Evolutionary conservation across 2,329 filamentous ascomycete species (phyloP).

Genomic region (Colletotrichum sp.): DNA sequence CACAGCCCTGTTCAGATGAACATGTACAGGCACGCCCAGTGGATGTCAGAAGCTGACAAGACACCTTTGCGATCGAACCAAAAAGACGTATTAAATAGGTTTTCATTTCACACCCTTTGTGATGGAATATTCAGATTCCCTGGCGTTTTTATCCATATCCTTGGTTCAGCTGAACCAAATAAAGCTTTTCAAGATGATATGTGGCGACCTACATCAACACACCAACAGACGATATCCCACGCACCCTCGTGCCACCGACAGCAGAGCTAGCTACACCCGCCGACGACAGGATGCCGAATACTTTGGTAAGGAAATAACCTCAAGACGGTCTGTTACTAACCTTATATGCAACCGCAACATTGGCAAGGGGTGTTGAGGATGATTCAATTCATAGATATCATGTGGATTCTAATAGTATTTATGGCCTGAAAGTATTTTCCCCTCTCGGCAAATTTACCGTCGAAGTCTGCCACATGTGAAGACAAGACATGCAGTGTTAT

Average conservation of each 20-base stretch:
- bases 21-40: not conserved
- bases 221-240: not conserved
- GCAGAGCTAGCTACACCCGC: not conserved
- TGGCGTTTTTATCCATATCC: not conserved
- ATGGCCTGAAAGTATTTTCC: not conserved
- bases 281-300: not conserved
- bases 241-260: not conserved
- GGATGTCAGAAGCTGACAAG: not conserved
- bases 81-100: not conserved
- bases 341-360: not conserved
- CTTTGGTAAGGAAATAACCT: not conserved
- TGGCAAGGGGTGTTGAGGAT: not conserved
- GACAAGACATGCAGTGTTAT: not conserved
- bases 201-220: not conserved
- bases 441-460: not conserved
- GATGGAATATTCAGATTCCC: not conserved
- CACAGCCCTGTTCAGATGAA: not conserved
- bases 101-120: not conserved
- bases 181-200: not conserved
- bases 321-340: not conserved
- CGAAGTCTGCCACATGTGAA: not conserved
- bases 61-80: not conserved
- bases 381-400: not conserved
- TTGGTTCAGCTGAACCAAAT: not conserved
- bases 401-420: not conserved